Conservation (phyloP, 768 basidiomycete genomes). For the Pholiota conissans region DNA sequence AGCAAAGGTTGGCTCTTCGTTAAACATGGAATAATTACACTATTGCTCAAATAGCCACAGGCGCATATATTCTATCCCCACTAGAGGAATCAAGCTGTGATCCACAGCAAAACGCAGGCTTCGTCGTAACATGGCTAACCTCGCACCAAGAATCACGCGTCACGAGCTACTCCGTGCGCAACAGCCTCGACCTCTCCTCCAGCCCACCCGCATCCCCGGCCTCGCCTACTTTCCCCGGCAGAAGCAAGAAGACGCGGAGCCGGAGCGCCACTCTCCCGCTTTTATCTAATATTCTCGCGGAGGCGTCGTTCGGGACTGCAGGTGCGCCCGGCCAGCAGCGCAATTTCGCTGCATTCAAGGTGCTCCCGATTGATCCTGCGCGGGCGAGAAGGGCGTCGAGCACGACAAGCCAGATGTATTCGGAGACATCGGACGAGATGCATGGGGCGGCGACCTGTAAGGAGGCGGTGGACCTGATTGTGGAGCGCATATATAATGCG, state of each 20-base stretch:
- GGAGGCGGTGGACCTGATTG: slow-evolving; percentile 76
- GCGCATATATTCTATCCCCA: slow-evolving; percentile 94
- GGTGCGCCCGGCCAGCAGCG: slow-evolving; percentile 36
- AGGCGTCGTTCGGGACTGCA: slow-evolving; percentile 23
- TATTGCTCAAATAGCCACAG: slow-evolving; percentile 35
- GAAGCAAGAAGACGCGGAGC: slow-evolving; percentile 3
- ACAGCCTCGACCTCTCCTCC: slow-evolving; percentile 47
- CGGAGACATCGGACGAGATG: slow-evolving; percentile 62
- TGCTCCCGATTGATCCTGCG: slow-evolving; percentile 69
- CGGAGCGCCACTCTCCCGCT: slow-evolving; percentile 24
- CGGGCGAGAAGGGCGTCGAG: slow-evolving; percentile 48
- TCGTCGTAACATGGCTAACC: slow-evolving; percentile 78
- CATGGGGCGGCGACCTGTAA: slow-evolving; percentile 65
- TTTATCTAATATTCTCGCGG: slow-evolving; percentile 18
- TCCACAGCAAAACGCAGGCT: slow-evolving; percentile 85
- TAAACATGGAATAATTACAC: slow-evolving; percentile 1
- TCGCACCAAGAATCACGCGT: slow-evolving; percentile 72
- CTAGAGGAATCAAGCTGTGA: slow-evolving; percentile 92
- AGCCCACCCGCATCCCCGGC: slow-evolving; percentile 15
- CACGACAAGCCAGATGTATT: slow-evolving; percentile 41
- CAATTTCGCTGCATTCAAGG: slow-evolving; percentile 77
- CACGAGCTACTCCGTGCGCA: slow-evolving; percentile 85
- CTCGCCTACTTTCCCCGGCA: slow-evolving; percentile 16
- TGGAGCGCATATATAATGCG: slow-evolving; percentile 65
- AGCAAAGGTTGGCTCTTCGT: slow-evolving; percentile 59